A percentile compares a stretch with the other conserved stretches of the same genome.
phyloP scores from a whole-genome alignment of 2,329 filamentous ascomycete genomes.

The Cercospora sp. region DNA sequence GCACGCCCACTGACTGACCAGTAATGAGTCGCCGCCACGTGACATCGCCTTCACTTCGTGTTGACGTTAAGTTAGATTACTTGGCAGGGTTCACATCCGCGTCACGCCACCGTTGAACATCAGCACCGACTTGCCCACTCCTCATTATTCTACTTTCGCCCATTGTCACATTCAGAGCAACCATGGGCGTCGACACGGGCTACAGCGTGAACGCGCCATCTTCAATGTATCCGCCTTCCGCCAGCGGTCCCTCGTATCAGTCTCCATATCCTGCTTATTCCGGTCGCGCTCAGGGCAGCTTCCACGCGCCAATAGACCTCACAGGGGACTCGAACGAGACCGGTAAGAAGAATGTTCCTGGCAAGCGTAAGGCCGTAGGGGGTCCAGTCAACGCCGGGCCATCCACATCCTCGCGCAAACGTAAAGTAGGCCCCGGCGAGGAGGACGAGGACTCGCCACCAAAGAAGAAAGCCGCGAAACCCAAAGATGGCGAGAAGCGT shows the following conservation, averaged over 20 bases:
- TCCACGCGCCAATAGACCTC: slow-evolving; percentile 12
- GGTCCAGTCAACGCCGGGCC: too few relatives aligned
- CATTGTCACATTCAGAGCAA: not conserved
- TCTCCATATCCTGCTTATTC: not conserved
- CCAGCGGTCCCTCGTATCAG: not conserved
- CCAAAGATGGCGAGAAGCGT: slow-evolving; percentile 31
- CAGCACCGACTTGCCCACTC: not conserved
- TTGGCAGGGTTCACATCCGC: not conserved
- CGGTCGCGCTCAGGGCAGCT: not conserved
- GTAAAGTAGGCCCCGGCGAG: not conserved
- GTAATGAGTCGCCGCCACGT: not conserved
- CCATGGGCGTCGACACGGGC: not conserved
- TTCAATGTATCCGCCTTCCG: not conserved
- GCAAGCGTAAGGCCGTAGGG: not conserved
- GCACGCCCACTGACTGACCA: not conserved
- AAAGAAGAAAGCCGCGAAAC: slow-evolving; percentile 23
- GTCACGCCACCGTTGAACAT: not conserved
- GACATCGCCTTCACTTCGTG: not conserved
- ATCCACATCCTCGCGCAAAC: not conserved
- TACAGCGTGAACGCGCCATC: not conserved
- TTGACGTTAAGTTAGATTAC: not conserved
- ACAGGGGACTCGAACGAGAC: not conserved
- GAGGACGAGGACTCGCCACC: slow-evolving; percentile 9
- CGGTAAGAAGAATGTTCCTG: not conserved
- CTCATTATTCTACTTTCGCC: not conserved